Evolutionary conservation across 2,329 filamentous ascomycete species (phyloP).

Genomic region (Aureobasidium vineae): DNA sequence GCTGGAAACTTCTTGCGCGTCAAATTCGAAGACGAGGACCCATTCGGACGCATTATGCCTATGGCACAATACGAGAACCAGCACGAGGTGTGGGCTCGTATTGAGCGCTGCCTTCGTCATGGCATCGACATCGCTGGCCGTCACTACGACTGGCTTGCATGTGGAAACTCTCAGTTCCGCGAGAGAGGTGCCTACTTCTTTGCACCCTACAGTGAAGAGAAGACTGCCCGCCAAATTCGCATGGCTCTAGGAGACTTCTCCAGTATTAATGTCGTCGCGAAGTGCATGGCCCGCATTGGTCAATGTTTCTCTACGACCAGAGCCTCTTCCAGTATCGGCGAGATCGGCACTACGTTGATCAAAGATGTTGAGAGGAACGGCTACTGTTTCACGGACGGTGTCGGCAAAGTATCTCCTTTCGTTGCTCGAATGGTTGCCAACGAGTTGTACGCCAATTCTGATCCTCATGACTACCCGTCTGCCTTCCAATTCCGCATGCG

Average conservation of each 20-base stretch:
- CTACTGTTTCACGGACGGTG: constrained; percentile 83
- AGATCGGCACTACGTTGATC: constrained; percentile 53
- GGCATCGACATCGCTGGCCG: constrained; percentile 82
- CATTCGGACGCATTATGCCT: constrained; percentile 44
- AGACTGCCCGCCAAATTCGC: constrained; percentile 71
- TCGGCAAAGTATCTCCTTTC: constrained; percentile 84
- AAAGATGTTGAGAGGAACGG: constrained; percentile 63
- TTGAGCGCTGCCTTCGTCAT: constrained; percentile 68
- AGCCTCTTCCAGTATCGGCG: constrained; percentile 53
- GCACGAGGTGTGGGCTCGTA: constrained; percentile 64
- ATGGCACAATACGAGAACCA: constrained; percentile 36
- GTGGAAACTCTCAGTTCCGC: constrained; percentile 91
- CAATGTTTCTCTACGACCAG: constrained; percentile 96
- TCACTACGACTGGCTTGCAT: constrained; percentile 85
- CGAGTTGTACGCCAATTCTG: constrained; percentile 62
- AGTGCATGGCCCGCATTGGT: constrained; percentile 82
- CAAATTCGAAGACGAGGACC: constrained; percentile 81
- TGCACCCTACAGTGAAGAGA: constrained; percentile 50
- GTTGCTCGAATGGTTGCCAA: constrained; percentile 70
- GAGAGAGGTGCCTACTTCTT: constrained; percentile 95
- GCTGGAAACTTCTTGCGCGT: constrained; percentile 83
- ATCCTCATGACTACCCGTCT: constrained; percentile 61
- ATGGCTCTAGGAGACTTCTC: constrained; percentile 82
- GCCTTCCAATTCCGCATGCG: constrained; percentile 90
- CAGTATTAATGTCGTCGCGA: constrained; percentile 80